A percentile compares a stretch with the other conserved stretches of the same genome.
Evolutionary conservation across 192 early-diverging fungal species (phyloP).

Genomic region (Piromyces sp.): DNA sequence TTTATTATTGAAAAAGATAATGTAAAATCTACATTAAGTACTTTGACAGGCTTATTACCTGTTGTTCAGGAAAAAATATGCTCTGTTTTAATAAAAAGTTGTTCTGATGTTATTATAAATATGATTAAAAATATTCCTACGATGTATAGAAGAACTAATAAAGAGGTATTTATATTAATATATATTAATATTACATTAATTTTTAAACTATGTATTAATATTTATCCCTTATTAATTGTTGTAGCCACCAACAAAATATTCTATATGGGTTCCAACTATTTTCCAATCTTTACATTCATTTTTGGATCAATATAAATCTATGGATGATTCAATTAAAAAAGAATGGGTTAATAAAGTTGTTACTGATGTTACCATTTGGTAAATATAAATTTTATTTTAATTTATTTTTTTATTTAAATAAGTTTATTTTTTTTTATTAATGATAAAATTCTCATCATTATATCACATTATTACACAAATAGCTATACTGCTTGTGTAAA

Average conservation of each 20-base stretch:
- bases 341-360: not conserved
- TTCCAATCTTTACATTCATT: not conserved
- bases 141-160: not conserved
- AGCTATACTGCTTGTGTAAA: conserved; percentile 14
- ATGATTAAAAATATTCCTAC: not conserved
- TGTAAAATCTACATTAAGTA: not conserved
- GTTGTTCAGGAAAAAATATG: not conserved
- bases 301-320: not conserved
- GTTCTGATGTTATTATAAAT: not conserved
- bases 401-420: not conserved
- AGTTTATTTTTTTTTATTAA: not conserved
- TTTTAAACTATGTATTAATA: too few species aligned
- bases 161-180: not conserved
- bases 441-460: too few species aligned
- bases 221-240: not conserved
- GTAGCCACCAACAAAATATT: not conserved
- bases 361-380: not conserved
- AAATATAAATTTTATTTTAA: not conserved
- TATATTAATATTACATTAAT: not conserved
- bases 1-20: too few species aligned
- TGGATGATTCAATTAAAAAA: not conserved
- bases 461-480: not conserved
- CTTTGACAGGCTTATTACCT: not conserved
- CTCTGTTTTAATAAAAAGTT: not conserved
- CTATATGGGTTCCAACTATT: not conserved